Evolutionary conservation across 306 rosid species (phyloP), one percentile per base, ranked within the genome.

Genomic region (Casuarina cunninghamiana): DNA sequence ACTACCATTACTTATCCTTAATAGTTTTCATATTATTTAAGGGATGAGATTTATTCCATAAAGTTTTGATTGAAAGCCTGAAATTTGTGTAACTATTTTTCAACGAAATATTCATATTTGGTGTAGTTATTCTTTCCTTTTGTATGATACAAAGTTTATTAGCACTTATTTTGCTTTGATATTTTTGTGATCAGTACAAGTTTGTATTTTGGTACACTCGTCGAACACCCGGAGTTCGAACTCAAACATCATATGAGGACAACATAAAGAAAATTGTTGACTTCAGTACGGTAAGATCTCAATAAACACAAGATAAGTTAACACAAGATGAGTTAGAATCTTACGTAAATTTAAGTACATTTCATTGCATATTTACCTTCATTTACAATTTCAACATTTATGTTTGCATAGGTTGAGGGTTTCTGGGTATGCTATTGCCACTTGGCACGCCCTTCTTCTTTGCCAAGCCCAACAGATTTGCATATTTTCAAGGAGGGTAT

Each of bases 121-220:
- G 49, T 16, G 1, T 66, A 0, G 15, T 42, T 63, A 66, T 16
- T 66, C 50, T 66, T 66, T 66, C 42, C 7, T 39, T 68, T 3
- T 39, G 60, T 57, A 7, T 13, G 11, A 37, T 16, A 12, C 15
- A 41, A 16, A 17, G 48, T 46, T 46, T 53, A 21, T 26, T 26
- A 5, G 19, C 37, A 69, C 57, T 74, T 53, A 70, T 46, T 54
- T 8, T 71, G 69, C 68, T 74, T 35, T 81, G 50, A 16, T 76
- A 53, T 80, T 82, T 80, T 15, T 53, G 4, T 75, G 74, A 53
- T 53, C 85, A 94, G 98, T 76, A 83, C 83, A 95, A 92, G 63
- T 89, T 95, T 83, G 90, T 89, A 39, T 86, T 92, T 69, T 92
- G 98, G 98, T 95, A 92, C 90, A 95, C 98, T 21, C 98, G 98